phyloP scores from a whole-genome alignment of 495 filamentous ascomycete species.

The Aspergillus nanangensis region DNA sequence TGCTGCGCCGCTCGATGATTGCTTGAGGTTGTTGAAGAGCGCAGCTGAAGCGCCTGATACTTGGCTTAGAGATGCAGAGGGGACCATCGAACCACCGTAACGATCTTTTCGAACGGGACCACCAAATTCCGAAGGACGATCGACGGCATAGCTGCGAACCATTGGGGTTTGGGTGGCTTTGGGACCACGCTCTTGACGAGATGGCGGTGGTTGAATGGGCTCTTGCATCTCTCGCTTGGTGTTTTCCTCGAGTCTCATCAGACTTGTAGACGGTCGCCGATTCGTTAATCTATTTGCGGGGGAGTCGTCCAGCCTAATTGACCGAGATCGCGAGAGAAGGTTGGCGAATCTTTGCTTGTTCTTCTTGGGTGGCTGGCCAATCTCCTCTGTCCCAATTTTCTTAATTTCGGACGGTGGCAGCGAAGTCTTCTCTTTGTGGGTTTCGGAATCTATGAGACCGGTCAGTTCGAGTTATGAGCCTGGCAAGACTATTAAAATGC shows the following conservation, averaged over 20 bases:
- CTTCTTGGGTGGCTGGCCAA: slow-evolving; percentile 29
- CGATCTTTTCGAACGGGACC: slow-evolving; percentile 40
- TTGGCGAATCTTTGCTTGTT: slow-evolving; percentile 49
- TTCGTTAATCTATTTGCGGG: slow-evolving; percentile 28
- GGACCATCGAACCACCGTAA: slow-evolving; percentile 45
- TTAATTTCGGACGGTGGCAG: slow-evolving; percentile 19
- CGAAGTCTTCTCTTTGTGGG: slow-evolving; percentile 17
- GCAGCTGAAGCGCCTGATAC: slow-evolving; percentile 55
- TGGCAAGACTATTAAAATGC: background rate
- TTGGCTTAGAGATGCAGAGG: slow-evolving; percentile 59
- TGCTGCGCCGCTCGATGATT: slow-evolving; percentile 65
- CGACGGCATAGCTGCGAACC: slow-evolving; percentile 58
- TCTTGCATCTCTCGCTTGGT: slow-evolving; percentile 21
- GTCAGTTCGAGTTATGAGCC: slow-evolving; percentile 6
- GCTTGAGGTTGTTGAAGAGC: slow-evolving; percentile 70
- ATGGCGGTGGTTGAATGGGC: slow-evolving; percentile 53
- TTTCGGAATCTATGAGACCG: slow-evolving; percentile 12
- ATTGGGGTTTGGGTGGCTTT: slow-evolving; percentile 60
- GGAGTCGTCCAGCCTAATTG: slow-evolving; percentile 53
- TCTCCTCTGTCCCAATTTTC: slow-evolving; percentile 30
- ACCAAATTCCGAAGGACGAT: slow-evolving; percentile 44
- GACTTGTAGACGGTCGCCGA: slow-evolving; percentile 40
- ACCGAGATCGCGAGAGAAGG: slow-evolving; percentile 63
- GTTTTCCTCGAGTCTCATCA: slow-evolving; percentile 39
- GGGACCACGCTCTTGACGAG: slow-evolving; percentile 57